These are phyloP conservation scores for Neocallimastix lanati DNA, from an alignment of 192 early-diverging fungal species.

Conservation along the genomic window DNA sequence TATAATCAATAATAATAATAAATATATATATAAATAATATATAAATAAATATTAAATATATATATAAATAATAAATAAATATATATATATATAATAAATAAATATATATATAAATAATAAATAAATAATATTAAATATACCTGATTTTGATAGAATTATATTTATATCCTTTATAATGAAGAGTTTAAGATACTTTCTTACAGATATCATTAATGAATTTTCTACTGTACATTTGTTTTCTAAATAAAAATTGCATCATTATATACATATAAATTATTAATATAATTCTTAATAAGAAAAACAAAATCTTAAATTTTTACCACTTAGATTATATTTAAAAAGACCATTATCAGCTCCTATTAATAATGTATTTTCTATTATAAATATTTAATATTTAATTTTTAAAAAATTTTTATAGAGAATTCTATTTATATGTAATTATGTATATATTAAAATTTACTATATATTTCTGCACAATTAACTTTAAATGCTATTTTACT, in stretches of 20 bases:
- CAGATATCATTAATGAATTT: slow-evolving; percentile 21
- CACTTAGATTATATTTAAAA: slow-evolving; percentile 21
- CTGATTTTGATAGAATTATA: slow-evolving; percentile 28
- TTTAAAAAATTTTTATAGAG: no score
- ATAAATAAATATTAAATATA: no score
- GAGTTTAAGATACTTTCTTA: slow-evolving; percentile 23
- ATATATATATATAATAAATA: no score
- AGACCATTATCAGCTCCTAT: slow-evolving; percentile 36
- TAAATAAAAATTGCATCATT: background rate
- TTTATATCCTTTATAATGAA: slow-evolving; percentile 18
- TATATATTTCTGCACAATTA: background rate
- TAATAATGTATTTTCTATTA: slow-evolving; percentile 18
- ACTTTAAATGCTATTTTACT: background rate
- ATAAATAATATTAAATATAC: slow-evolving; percentile 1
- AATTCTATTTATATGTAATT: no score
- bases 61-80: no score
- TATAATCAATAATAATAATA: no score
- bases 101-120: no score
- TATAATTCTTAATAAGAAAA: background rate
- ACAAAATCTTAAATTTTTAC: slow-evolving; percentile 1
- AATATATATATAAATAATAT: no score
- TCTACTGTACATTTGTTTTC: slow-evolving; percentile 10
- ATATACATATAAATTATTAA: no score
- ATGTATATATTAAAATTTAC: background rate
- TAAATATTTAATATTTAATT: no score